These are phyloP conservation scores for Phytopythium oedochilum DNA, from an alignment of 352 stramenopile species.

Conservation along the genomic window DNA sequence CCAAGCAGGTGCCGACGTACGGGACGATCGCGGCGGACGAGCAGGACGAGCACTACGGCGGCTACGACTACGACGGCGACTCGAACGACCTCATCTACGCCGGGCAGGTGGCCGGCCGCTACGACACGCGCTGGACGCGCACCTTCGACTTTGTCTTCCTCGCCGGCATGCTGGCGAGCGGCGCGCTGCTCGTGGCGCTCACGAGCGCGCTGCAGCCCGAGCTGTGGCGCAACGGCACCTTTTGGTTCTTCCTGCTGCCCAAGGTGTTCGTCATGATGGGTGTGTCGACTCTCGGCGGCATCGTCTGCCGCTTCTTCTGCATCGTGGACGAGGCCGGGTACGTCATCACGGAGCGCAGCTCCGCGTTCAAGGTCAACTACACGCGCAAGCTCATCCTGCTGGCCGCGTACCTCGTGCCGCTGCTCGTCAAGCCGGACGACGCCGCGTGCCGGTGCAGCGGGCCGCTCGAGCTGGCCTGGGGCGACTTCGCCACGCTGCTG, in stretches of 20 bases:
- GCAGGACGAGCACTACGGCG: slow-evolving; percentile 20
- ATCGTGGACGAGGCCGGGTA: slow-evolving; percentile 77
- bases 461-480: slow-evolving; percentile 67
- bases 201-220: slow-evolving; percentile 53
- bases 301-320: slow-evolving; percentile 79
- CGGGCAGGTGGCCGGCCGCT: slow-evolving; percentile 68
- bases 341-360: slow-evolving; percentile 84
- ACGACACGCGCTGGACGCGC: slow-evolving; percentile 79
- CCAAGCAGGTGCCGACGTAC: slow-evolving; percentile 78
- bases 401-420: slow-evolving; percentile 75
- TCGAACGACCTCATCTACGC: slow-evolving; percentile 84
- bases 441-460: slow-evolving; percentile 14
- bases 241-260: slow-evolving; percentile 77
- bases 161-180: slow-evolving; percentile 55
- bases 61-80: slow-evolving; percentile 75
- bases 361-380: slow-evolving; percentile 87
- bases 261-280: slow-evolving; percentile 83
- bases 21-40: slow-evolving; percentile 62
- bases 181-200: slow-evolving; percentile 34
- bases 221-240: slow-evolving; percentile 61
- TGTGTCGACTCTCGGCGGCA: slow-evolving; percentile 60
- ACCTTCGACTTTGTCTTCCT: slow-evolving; percentile 85
- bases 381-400: slow-evolving; percentile 84
- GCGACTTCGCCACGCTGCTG: slow-evolving; percentile 79
- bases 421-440: slow-evolving; percentile 71